phyloP scores from a whole-genome alignment of 331 rosid species.

The Stylosanthes scabra region DNA sequence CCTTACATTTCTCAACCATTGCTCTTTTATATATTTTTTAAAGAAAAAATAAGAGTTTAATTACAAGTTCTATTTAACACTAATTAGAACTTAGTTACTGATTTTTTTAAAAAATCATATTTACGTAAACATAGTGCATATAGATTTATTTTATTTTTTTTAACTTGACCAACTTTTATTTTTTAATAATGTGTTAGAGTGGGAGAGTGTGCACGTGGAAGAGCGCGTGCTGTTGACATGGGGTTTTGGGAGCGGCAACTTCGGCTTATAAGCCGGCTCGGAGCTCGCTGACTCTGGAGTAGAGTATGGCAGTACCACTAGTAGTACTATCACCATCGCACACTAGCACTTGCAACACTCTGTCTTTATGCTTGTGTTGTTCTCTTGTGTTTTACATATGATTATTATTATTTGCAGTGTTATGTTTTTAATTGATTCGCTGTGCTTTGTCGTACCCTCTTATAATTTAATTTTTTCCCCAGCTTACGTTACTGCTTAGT shows the following conservation, averaged over 20 bases:
- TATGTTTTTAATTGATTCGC: slow-evolving; percentile 29
- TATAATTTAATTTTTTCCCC: neutral
- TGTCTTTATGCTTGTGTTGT: neutral
- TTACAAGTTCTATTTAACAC: no score
- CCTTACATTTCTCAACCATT: neutral
- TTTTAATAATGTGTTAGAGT: neutral
- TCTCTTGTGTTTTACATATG: neutral
- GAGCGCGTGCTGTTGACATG: slow-evolving; percentile 52
- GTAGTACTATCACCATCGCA: neutral
- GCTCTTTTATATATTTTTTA: neutral
- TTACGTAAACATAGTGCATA: no score
- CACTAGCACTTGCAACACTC: neutral
- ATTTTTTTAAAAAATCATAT: no score
- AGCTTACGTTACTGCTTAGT: slow-evolving; percentile 8
- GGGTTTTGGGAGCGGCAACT: slow-evolving; percentile 54
- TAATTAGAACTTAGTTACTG: no score
- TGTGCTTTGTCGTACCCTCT: slow-evolving; percentile 7
- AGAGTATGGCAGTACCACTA: neutral
- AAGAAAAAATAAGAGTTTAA: no score
- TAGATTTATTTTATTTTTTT: neutral
- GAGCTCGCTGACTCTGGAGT: slow-evolving; percentile 51
- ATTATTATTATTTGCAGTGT: neutral
- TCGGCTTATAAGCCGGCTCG: slow-evolving; percentile 87
- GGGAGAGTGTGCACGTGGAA: slow-evolving; percentile 74
- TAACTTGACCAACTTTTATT: no score